Base-by-base conservation (phyloP, 495 filamentous ascomycete genomes). In the Penicillium cosmopolitanum region DNA sequence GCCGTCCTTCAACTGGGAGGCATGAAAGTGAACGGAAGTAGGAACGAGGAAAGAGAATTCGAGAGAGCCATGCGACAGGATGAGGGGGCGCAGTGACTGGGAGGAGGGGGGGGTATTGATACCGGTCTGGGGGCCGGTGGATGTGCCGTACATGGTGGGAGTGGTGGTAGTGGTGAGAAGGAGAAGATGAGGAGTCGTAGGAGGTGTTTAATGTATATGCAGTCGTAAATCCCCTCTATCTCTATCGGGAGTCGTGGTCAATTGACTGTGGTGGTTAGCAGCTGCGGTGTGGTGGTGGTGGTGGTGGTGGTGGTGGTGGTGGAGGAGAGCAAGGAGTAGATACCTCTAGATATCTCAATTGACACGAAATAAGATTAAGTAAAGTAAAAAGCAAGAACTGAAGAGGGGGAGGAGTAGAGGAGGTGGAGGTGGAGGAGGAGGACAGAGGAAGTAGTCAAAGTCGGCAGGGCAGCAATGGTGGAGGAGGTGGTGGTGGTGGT, bases 31-130 rank as follows among this genome's bases (percentile, higher is more conserved):
- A 60, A 97, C 82, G 57, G 87, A 87, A 58, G 96, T 97, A 18
- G 95, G 95, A 60, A 98, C 89, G 60, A 97, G 87, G 75, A 98
- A 92, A 43, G 92, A 92, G 69, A 94, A 89, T 66, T 98, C 95
- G 72, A 98, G 92, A 15, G 91, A 93, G 64, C 95, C 95, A 76
- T 98, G 95, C 51, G 85, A 84, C 65, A 98, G 83, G 64, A 88
- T 89, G 56, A 98, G 85, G 38, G 96, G 93, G 57, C 95, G 88
- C 58, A 96, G 83, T 47, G 93, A 96, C 55, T 92, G 89, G 33
- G 94, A 96, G 33, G 92, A 96, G 69, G 93, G 88, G 64, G 95
- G 95, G 56, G 95, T 98, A 65, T 92, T 93, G 72, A 96, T 91
- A 68, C 95, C 95, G 79, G 94, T 98, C 73, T 94, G 91, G 28